Percentiles rank a stretch among this genome's conserved stretches.
Evolutionary conservation across 2,329 filamentous ascomycete species (phyloP).

Genomic region (Scolecobasidium constrictum): DNA sequence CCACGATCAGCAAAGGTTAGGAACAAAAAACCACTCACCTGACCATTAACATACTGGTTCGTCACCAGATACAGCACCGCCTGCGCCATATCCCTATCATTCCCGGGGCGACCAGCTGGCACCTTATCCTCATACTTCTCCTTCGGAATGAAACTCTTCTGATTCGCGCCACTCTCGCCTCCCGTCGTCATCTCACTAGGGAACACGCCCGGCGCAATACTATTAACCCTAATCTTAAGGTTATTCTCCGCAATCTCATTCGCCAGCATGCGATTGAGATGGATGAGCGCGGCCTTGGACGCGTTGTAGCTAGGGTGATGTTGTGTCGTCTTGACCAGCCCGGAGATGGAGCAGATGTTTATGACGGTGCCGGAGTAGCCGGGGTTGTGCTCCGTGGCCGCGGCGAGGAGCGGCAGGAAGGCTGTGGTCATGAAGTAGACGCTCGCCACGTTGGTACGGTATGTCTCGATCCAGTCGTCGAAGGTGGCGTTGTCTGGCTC

Average conservation of each 20-base stretch:
- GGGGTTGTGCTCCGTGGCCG: constrained; percentile 28
- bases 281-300: constrained; percentile 39
- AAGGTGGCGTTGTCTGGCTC: constrained; percentile 28
- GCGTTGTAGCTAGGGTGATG: constrained; percentile 39
- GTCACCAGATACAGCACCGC: constrained; percentile 43
- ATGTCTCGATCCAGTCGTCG: constrained; percentile 34
- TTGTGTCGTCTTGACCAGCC: constrained; percentile 34
- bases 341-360: constrained; percentile 36
- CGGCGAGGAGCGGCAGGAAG: constrained; percentile 36
- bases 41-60: constrained; percentile 40
- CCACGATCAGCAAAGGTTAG: too few species aligned
- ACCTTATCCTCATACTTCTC: constrained; percentile 39
- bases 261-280: constrained; percentile 45
- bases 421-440: constrained; percentile 35
- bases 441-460: constrained; percentile 37
- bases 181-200: constrained; percentile 48
- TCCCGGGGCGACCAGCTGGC: constrained; percentile 41
- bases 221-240: constrained; percentile 46
- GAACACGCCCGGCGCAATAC: constrained; percentile 47
- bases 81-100: constrained; percentile 48
- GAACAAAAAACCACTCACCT: too few species aligned
- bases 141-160: constrained; percentile 44
- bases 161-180: constrained; percentile 38
- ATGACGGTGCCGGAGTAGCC: constrained; percentile 34
- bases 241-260: constrained; percentile 40